phyloP scores from a whole-genome alignment of 1,284 basidiomycete genomes.

The Ganoderma boninense region DNA sequence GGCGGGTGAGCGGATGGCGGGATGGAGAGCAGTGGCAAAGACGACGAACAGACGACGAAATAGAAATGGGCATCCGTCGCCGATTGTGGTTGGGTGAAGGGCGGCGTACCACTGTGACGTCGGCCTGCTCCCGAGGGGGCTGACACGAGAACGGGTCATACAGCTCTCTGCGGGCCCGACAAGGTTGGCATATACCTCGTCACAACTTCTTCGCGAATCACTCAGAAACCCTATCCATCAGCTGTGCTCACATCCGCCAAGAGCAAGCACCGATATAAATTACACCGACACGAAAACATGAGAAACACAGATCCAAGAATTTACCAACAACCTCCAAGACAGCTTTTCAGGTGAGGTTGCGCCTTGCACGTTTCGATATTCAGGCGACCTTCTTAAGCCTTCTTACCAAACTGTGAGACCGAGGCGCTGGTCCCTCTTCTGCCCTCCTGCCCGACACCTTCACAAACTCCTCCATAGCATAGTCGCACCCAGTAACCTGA shows the following conservation, averaged over 20 bases:
- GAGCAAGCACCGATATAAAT: slow-evolving; percentile 18
- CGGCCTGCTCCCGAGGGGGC: background rate
- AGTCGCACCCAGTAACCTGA: slow-evolving; percentile 59
- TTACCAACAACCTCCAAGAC: background rate
- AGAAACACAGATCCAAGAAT: slow-evolving; percentile 11
- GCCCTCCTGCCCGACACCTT: slow-evolving; percentile 56
- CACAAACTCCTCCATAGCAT: slow-evolving; percentile 53
- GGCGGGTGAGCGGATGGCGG: background rate
- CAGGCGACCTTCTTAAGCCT: slow-evolving; percentile 17
- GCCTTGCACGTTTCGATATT: background rate
- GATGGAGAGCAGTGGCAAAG: background rate
- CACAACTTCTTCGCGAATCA: background rate
- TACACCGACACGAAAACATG: slow-evolving; percentile 27
- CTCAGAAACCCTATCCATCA: background rate
- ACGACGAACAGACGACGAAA: background rate
- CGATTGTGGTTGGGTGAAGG: slow-evolving; percentile 4
- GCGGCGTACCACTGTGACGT: background rate
- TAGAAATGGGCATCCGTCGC: background rate
- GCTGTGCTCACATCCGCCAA: background rate
- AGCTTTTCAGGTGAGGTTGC: background rate
- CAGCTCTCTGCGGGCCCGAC: background rate
- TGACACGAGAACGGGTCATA: background rate
- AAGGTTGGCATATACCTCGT: background rate
- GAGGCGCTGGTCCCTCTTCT: slow-evolving; percentile 47
- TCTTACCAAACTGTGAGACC: slow-evolving; percentile 3